Evolutionary conservation across 306 rosid species (phyloP), one percentile per base, ranked within the genome.

Genomic region (Dicorynia guianensis): DNA sequence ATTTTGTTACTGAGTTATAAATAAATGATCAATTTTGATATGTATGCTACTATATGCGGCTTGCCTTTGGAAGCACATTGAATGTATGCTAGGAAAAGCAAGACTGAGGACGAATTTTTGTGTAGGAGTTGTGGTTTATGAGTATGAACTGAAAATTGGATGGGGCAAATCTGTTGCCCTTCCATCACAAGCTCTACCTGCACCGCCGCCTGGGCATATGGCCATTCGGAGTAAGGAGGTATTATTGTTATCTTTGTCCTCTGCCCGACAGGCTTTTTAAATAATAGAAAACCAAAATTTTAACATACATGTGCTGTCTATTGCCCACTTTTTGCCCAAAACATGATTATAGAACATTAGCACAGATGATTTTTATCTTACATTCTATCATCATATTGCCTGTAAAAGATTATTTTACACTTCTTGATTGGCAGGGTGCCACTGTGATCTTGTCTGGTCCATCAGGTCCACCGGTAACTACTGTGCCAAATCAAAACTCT

Each of bases 191-290:
- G 99, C 99, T 1, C 80, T 96, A 61, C 99, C 99, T 63, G 99
- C 99, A 48, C 99, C 99, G 33, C 98, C 98, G 52, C 99, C 98
- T 33, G 99, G 99, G 81, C 99, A 93, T 34, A 96, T 96, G 99
- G 99, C 99, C 58, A 96, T 96, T 81, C 90, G 98, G 96, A 96
- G 97, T 82, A 95, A 95, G 82, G 99, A 96, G 99, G 99, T 96
- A 79, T 67, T 78, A 15, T 58, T 62, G 20, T 59, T 63, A 20
- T 56, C 71, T 54, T 76, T 3, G 8, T 15, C 6, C 17, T 25
- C 67, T 8, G 6, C 46, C 48, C 14, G n/a, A 1, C 9, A 7
- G 34, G 42, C 42, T 5, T 9, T 57, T 73, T 5, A 42, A 58
- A 53, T 68, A 49, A 35, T 0, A 11, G 44, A 15, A 54, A 8